Evolutionary conservation across 352 stramenopile species (phyloP).

Genomic region (Pythium sukuiense): DNA sequence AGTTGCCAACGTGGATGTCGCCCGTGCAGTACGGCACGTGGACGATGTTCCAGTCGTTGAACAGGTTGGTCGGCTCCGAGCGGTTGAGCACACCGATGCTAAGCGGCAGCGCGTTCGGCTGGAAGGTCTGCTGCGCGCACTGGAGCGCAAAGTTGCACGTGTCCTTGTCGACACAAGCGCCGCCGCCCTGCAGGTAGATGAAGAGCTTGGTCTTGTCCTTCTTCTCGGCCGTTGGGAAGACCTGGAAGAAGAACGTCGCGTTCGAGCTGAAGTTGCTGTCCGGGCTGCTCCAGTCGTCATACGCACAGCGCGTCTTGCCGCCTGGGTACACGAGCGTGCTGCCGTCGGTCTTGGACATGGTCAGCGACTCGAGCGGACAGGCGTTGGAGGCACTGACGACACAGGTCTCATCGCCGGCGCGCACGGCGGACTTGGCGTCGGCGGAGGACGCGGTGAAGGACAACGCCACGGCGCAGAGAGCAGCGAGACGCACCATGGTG

Average conservation of each 20-base stretch:
- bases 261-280: constrained; percentile 39
- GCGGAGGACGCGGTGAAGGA: constrained; percentile 20
- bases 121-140: constrained; percentile 52
- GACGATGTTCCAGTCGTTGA: constrained; percentile 78
- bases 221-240: constrained; percentile 50
- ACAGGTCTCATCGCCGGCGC: constrained; percentile 54
- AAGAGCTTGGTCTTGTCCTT: constrained; percentile 65
- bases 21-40: constrained; percentile 76
- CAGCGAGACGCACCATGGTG: constrained; percentile 21
- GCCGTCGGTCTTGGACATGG: constrained; percentile 40
- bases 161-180: constrained; percentile 60
- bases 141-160: constrained; percentile 70
- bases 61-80: constrained; percentile 62
- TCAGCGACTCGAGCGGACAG: constrained; percentile 55
- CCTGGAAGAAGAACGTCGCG: constrained; percentile 73
- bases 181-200: constrained; percentile 71
- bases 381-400: constrained; percentile 47
- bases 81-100: constrained; percentile 65
- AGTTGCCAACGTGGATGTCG: constrained; percentile 62
- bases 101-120: constrained; percentile 41
- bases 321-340: constrained; percentile 59
- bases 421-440: constrained; percentile 25
- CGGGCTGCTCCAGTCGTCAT: constrained; percentile 39
- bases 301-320: constrained; percentile 55
- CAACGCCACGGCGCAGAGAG: constrained; percentile 10